Base-by-base conservation (phyloP, 768 basidiomycete species). In the Lentinula raphanica region DNA sequence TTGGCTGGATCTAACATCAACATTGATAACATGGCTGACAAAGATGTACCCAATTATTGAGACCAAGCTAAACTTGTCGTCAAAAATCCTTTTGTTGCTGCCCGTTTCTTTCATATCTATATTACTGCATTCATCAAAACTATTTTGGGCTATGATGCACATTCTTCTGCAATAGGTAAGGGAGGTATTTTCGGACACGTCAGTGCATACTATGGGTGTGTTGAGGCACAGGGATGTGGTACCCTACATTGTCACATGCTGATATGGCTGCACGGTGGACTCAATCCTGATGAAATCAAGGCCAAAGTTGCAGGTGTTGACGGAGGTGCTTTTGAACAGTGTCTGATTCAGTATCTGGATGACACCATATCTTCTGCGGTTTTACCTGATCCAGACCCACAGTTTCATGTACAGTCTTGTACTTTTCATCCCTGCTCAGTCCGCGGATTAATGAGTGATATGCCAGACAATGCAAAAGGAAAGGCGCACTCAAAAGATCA, bases 1-100 rank as follows among this genome's bases (percentile, higher is more conserved):
- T 38, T 65, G 23, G 60, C 62, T 40, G 65, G 65, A 17, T 38
- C 60, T 0, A 62, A 63, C 19, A 39, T 66, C 50, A 57, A 66
- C 49, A 28, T 66, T 6, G 60, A 66, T 31, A 58, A 54, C n/a
- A 50, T 65, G 21, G 63, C 65, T 27, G 25, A 60, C 29, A 58
- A 55, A 36, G 28, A 35, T n/a, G 29, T 4, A 15, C 50, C 29
- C 25, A 35, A 7, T 17, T n/a, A n/a, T n/a, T 21, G 50, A 53
- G 29, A 53, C 7, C 29, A 28, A 19, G 2, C 17, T 2, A 32
- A 15, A n/a, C 23, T 6, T 7, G n/a, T 49, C 15, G 21, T 28
- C 2, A 25, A 49, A 28, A 49, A 49, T 28, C 48, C 48, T 12
- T 9, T 49, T 2, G 48, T 17, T 3, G 48, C 27, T 49, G 48